A percentile compares a stretch with the other conserved stretches of the same genome.
phyloP scores from a whole-genome alignment of 1,284 basidiomycete genomes.

The Papiliotrema terrestris region DNA sequence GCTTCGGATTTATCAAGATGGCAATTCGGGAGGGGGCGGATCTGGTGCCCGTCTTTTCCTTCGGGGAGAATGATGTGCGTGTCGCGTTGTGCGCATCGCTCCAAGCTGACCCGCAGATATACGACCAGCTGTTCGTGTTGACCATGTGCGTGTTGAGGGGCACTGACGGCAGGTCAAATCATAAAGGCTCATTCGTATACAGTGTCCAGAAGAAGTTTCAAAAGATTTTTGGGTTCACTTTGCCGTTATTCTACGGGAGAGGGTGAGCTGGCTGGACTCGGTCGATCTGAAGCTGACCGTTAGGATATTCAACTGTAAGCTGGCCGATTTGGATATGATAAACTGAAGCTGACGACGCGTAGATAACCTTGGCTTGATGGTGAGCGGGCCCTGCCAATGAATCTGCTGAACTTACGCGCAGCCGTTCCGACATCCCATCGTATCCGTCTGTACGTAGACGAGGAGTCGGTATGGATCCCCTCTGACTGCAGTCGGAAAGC shows the following conservation, averaged over 20 bases:
- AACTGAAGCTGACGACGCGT: background rate
- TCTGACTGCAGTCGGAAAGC: slow-evolving; percentile 66
- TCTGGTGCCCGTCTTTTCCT: slow-evolving; percentile 91
- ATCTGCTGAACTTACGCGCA: slow-evolving; percentile 6
- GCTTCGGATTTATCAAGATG: slow-evolving; percentile 92
- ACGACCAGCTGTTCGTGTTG: slow-evolving; percentile 70
- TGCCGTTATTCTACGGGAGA: slow-evolving; percentile 91
- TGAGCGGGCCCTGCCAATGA: slow-evolving; percentile 6
- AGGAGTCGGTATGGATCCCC: background rate
- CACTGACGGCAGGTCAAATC: slow-evolving; percentile 57
- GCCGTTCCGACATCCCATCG: slow-evolving; percentile 91
- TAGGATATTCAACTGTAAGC: slow-evolving; percentile 76
- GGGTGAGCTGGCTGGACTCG: slow-evolving; percentile 51
- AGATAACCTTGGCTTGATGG: slow-evolving; percentile 62
- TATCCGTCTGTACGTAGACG: slow-evolving; percentile 76
- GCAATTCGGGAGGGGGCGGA: slow-evolving; percentile 92
- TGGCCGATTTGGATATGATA: background rate
- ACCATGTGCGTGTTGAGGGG: background rate
- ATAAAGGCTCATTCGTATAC: slow-evolving; percentile 85
- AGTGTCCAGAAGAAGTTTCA: slow-evolving; percentile 86
- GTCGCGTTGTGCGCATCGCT: background rate
- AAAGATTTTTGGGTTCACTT: slow-evolving; percentile 86
- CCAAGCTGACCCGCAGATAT: slow-evolving; percentile 61
- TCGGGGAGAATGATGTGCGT: slow-evolving; percentile 94
- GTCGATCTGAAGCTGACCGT: background rate